These are phyloP conservation scores for Paramecium sonneborni DNA, from an alignment of 73 alveolate species.

Conservation along the genomic window DNA sequence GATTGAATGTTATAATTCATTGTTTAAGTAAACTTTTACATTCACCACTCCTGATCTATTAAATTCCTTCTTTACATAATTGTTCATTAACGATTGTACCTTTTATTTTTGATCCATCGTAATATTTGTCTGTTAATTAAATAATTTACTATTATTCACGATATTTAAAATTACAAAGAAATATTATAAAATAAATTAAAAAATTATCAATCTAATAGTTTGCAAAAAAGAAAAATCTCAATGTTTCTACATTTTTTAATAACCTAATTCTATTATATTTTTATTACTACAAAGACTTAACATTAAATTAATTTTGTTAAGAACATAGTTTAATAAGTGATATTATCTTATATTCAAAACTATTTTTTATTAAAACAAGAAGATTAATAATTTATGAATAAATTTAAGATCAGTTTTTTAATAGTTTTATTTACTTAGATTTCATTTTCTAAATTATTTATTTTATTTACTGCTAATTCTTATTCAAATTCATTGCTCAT, in stretches of 20 bases:
- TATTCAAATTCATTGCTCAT: background rate
- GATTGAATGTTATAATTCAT: background rate
- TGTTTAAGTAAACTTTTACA: slow-evolving; percentile 40
- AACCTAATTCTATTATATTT: background rate
- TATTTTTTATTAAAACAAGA: background rate
- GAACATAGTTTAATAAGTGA: background rate
- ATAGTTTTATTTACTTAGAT: background rate
- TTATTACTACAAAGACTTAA: background rate
- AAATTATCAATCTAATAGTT: background rate
- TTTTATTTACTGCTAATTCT: background rate
- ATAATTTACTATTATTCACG: background rate
- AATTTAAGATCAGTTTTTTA: background rate
- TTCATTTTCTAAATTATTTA: background rate
- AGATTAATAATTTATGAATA: background rate
- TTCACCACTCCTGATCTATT: background rate
- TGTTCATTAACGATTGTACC: background rate
- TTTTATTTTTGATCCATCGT: background rate
- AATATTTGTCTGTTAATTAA: slow-evolving; percentile 27
- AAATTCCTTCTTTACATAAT: slow-evolving; percentile 1
- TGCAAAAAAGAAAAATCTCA: background rate
- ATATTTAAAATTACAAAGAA: background rate
- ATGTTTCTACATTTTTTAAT: background rate
- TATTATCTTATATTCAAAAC: background rate
- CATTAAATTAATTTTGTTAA: background rate
- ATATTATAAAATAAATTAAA: background rate